Base-by-base conservation (phyloP, 2,329 filamentous ascomycete species). In the Arthrobotrys entomopaga region DNA sequence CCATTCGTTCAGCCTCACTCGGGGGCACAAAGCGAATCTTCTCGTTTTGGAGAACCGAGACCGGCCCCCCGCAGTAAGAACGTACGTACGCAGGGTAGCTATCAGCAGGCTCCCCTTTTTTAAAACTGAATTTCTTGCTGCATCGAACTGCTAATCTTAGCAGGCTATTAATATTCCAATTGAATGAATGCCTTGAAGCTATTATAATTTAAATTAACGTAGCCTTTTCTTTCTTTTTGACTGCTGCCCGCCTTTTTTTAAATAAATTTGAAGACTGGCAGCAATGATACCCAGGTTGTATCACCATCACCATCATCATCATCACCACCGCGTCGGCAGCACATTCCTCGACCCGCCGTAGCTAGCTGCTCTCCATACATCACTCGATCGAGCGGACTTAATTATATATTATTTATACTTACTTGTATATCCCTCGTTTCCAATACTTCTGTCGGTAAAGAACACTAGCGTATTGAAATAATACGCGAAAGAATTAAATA, bases 91-190 rank as follows among this genome's bases (percentile, higher is more conserved):
- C n/a, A n/a, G n/a, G n/a, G n/a, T n/a, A n/a, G n/a, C n/a, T n/a
- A n/a, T n/a, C n/a, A n/a, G 19, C 50, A 20, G 50, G 13, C 50
- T 34, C 26, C 26, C 20, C 50, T 22, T 20, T 53, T 10, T 52
- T 24, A 5, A 8, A 38, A 22, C 52, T 7, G 29, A 3, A 34
- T 34, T 34, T 13, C 13, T 34, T 34, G 8, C 13, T 59, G 40
- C 38, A 48, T 24, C 54, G 24, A 40, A 16, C 58, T 63, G 58
- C 58, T 63, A 63, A 63, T 52, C 43, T 52, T 63, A 63, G 58
- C 58, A 53, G 42, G 42, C 42, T 46, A 46, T n/a, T n/a, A n/a
- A n/a, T n/a, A n/a, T 48, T 13, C 26, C 34, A 49, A 60, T 48
- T 22, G 8, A 34, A 48, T 3, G 10, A 34, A 34, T n/a, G n/a